Evolutionary conservation across 2,329 filamentous ascomycete species (phyloP).

Genomic region (Paecilomyces variotii): DNA sequence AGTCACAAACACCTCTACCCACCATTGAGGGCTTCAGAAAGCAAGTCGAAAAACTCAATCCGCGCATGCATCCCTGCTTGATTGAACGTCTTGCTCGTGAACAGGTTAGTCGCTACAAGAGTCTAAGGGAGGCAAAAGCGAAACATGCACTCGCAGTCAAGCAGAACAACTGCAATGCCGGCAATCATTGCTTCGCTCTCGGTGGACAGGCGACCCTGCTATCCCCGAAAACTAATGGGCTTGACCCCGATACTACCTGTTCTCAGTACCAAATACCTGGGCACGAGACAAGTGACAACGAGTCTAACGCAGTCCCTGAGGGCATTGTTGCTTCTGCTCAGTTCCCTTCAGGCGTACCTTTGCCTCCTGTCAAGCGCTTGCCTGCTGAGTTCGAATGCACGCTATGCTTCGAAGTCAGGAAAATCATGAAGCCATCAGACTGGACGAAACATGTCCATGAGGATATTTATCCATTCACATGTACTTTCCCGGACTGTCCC

Average conservation of each 20-base stretch:
- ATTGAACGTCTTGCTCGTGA: conserved; percentile 77
- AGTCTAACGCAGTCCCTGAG: conserved; percentile 59
- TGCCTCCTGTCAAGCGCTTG: conserved; percentile 67
- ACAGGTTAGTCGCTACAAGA: conserved; percentile 71
- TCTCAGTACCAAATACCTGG: conserved; percentile 49
- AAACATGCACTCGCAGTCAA: conserved; percentile 59
- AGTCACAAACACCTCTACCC: conserved; percentile 61
- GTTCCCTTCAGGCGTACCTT: conserved; percentile 72
- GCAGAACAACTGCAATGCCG: conserved; percentile 52
- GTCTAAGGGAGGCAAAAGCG: conserved; percentile 60
- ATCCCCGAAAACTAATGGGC: conserved; percentile 45
- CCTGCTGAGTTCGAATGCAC: conserved; percentile 87
- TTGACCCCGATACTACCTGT: conserved; percentile 50
- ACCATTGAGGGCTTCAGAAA: conserved; percentile 68
- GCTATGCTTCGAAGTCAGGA: conserved; percentile 77
- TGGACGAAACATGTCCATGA: conserved; percentile 97
- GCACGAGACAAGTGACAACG: conserved; percentile 53
- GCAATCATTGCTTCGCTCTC: conserved; percentile 54
- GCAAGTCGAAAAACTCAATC: conserved; percentile 67
- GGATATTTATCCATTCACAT: conserved; percentile 87
- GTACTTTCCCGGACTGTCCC: conserved; percentile 74
- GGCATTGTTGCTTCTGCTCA: conserved; percentile 62
- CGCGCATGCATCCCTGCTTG: conserved; percentile 58
- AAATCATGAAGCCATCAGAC: conserved; percentile 83
- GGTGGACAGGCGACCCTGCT: conserved; percentile 60